Conservation (phyloP, 169 alveolate species). For the Neospora caninum region DNA sequence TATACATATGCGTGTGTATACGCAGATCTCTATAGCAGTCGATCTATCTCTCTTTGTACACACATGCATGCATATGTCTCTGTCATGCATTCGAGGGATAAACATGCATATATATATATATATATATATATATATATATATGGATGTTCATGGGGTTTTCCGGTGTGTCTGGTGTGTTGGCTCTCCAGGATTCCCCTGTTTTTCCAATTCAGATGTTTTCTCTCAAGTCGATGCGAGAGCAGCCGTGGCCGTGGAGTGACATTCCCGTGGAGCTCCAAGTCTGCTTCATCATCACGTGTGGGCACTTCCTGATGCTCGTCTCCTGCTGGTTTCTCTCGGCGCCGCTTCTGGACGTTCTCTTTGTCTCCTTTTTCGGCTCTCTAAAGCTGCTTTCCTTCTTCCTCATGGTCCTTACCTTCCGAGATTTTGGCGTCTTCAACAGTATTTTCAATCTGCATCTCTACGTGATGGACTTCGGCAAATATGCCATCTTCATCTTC, state of each 20-base stretch:
- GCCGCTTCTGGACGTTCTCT: conserved; percentile 45
- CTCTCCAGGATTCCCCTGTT: neutral
- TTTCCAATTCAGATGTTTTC: conserved; percentile 45
- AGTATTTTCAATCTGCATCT: conserved; percentile 22
- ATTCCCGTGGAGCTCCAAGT: neutral
- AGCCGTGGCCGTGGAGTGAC: conserved; percentile 18
- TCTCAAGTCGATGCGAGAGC: neutral
- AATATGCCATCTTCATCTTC: conserved; percentile 38
- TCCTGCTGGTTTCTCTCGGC: conserved; percentile 1
- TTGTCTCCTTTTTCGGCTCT: conserved; percentile 10
- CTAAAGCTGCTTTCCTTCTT: conserved; percentile 53
- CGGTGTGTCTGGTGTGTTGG: neutral
- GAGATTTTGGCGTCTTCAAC: conserved; percentile 58
- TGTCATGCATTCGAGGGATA: neutral
- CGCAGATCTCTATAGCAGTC: too few species aligned
- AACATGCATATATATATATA: neutral
- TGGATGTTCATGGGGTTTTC: too few species aligned
- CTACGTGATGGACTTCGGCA: conserved; percentile 6
- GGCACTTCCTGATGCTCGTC: neutral
- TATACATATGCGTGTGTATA: neutral
- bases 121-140: neutral
- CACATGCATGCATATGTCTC: neutral
- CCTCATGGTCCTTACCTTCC: conserved; percentile 45
- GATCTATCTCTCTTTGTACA: too few species aligned
- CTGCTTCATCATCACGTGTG: conserved; percentile 35